A percentile compares a stretch with the other conserved stretches of the same genome.
Evolutionary conservation across 768 basidiomycete genomes (phyloP).

Genomic region (Sutorius australiensis): DNA sequence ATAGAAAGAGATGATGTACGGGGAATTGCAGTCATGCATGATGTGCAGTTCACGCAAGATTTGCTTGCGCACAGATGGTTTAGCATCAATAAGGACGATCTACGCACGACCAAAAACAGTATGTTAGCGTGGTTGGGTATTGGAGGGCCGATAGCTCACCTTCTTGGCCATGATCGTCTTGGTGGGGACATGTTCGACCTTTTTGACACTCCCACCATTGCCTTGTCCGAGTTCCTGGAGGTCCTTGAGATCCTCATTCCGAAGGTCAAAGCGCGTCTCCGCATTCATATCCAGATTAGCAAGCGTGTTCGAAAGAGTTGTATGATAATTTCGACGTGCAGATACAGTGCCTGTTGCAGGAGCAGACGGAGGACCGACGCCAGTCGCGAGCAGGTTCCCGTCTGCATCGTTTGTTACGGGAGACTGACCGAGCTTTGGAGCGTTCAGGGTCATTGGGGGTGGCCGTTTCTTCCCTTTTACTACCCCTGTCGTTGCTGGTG

Average conservation of each 20-base stretch:
- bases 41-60: slow-evolving; percentile 97
- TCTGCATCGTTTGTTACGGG: slow-evolving; percentile 31
- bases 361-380: slow-evolving; percentile 48
- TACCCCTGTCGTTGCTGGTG: slow-evolving; percentile 36
- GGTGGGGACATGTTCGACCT: slow-evolving; percentile 89
- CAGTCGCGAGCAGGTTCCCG: slow-evolving; percentile 46
- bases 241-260: slow-evolving; percentile 87
- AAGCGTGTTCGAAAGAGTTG: slow-evolving; percentile 75
- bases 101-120: slow-evolving; percentile 28
- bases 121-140: neutral
- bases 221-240: slow-evolving; percentile 90
- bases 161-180: slow-evolving; percentile 98
- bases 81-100: slow-evolving; percentile 96
- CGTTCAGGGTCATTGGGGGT: slow-evolving; percentile 78
- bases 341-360: slow-evolving; percentile 49
- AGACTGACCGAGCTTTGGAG: slow-evolving; percentile 54
- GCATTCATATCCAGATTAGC: slow-evolving; percentile 84
- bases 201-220: slow-evolving; percentile 96
- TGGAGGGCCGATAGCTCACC: slow-evolving; percentile 44
- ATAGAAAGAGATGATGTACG: slow-evolving; percentile 94
- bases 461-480: slow-evolving; percentile 65
- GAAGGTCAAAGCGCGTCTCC: slow-evolving; percentile 80
- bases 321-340: slow-evolving; percentile 67
- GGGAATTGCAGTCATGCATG: slow-evolving; percentile 95
- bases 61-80: slow-evolving; percentile 94